Conservation (phyloP, 1,139 yeast species). For the Nematodospora anomalae region DNA sequence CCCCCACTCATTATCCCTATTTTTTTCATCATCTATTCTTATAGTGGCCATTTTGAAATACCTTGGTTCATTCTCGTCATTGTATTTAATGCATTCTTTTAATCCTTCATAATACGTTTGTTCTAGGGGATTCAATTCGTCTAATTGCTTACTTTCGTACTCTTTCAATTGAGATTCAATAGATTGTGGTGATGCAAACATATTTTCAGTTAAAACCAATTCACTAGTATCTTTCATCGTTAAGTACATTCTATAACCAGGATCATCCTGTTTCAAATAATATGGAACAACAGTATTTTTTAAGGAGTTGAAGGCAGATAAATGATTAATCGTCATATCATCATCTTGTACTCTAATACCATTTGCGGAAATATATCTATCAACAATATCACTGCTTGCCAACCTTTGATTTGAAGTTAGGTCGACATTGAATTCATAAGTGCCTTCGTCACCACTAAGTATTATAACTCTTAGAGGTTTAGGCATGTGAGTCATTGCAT, state of each 20-base stretch:
- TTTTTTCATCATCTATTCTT: constrained; percentile 24
- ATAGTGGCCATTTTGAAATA: constrained; percentile 36
- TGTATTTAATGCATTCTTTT: constrained; percentile 19
- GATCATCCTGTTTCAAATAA: constrained; percentile 21
- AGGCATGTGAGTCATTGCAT: constrained; percentile 30
- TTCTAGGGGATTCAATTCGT: constrained; percentile 19
- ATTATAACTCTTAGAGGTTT: constrained; percentile 33
- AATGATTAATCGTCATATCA: constrained; percentile 21
- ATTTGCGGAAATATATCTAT: constrained; percentile 17
- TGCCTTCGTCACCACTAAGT: constrained; percentile 25
- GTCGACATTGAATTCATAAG: constrained; percentile 34
- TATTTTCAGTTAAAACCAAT: constrained; percentile 19
- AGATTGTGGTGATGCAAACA: constrained; percentile 24
- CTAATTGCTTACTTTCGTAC: constrained; percentile 16
- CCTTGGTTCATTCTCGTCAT: constrained; percentile 24
- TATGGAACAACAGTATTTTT: constrained; percentile 20
- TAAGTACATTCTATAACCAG: constrained; percentile 25
- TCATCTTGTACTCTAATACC: constrained; percentile 15
- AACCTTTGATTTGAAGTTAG: constrained; percentile 20
- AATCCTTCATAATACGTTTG: constrained; percentile 25
- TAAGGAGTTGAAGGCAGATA: constrained; percentile 21
- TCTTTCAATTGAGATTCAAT: constrained; percentile 21
- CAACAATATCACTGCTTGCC: constrained; percentile 24
- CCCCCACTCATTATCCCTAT: constrained; percentile 27
- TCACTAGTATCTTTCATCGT: constrained; percentile 17